Base-by-base conservation (phyloP, 495 filamentous ascomycete genomes). In the Aspergillus bertholletiae region DNA sequence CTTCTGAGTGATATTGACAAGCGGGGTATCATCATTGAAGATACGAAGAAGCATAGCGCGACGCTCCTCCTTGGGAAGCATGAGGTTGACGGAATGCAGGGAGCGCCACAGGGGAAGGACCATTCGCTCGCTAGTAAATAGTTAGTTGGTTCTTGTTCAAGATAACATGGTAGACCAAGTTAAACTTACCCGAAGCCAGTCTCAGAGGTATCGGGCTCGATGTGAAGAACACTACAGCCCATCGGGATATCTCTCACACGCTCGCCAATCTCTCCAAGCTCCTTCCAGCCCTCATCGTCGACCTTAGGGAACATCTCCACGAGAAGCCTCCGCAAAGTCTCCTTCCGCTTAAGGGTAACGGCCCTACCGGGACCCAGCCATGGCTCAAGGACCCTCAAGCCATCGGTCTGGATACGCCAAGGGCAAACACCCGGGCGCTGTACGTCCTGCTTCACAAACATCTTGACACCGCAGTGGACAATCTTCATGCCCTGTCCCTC, bases 391-490 rank as follows among this genome's bases (percentile, higher is more conserved):
- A 97, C 88, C 12, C 84, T 83, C 72, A 98, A 78, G 0, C 94
- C 94, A 67, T 98, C 94, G 20, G 84, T 88, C 78, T 98, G 94
- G 59, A 98, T 93, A 17, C 94, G 83, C 94, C 94, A 98, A 32
- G 84, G 81, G 75, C 92, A 96, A 18, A 92, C 87, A 39, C 88
- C 86, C 40, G 80, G 83, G 23, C 83, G 86, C 59, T 96, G 93
- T 0, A 88, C 88, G 61, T 97, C 92, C 64, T 98, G 94, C 74
- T 93, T 94, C 70, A 97, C 90, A 69, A 96, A 97, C 85, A 97
- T 96, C 74, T 96, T 96, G 24, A 98, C 90, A 55, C 94, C 94
- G 54, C 88, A 92, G 71, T 98, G 94, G 35, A 97, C 87, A 66
- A 98, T 97, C 71, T 91, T 96, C 70, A 97, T 85, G 23, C 92